Conservation (phyloP, 2,329 filamentous ascomycete species). For the Orbilia quercus region DNA sequence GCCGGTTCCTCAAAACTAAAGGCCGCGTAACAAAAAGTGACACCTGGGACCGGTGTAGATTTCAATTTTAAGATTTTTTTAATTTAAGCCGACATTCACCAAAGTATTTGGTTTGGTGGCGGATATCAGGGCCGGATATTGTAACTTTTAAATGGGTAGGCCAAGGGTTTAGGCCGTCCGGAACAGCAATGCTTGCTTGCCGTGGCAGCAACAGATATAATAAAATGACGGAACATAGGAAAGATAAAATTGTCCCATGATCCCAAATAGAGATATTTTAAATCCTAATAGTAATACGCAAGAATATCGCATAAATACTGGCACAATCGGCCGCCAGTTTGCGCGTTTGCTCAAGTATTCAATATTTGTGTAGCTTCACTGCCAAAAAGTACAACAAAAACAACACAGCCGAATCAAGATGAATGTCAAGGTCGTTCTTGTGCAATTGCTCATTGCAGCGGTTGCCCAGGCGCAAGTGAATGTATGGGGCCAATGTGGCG, state of each 20-base stretch:
- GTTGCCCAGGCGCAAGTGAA: slow-evolving; percentile 21
- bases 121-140: slow-evolving; percentile 19
- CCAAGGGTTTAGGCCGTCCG: slow-evolving; percentile 19
- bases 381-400: slow-evolving; percentile 26
- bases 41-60: no score
- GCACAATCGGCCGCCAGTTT: no score
- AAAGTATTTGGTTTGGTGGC: background rate
- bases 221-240: background rate
- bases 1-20: no score
- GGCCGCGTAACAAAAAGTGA: background rate
- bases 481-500: slow-evolving; percentile 35
- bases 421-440: background rate
- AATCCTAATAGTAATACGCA: background rate
- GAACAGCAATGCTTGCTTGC: slow-evolving; percentile 33
- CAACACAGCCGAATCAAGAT: slow-evolving; percentile 23
- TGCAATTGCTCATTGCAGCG: background rate
- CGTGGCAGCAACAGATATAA: slow-evolving; percentile 11
- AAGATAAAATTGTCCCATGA: background rate
- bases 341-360: background rate
- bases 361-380: no score
- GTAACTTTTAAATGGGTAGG: background rate
- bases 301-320: background rate
- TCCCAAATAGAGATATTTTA: background rate
- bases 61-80: no score
- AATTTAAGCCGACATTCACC: no score